Conservation (phyloP, 345 rosid genomes). For the Populus tremula region DNA sequence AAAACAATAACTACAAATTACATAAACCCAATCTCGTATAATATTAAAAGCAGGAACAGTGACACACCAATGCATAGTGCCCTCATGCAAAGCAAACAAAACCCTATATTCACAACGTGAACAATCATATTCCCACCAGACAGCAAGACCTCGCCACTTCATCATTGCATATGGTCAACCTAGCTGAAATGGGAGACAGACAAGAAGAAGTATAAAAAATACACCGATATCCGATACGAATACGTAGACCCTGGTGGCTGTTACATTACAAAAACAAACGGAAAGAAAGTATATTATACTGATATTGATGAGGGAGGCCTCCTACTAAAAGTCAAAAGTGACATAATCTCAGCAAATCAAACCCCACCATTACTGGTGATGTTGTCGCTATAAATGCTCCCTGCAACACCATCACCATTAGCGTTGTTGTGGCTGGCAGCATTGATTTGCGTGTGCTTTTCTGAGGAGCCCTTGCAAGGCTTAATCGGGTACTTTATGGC, state of each 20-base stretch:
- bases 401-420: not conserved
- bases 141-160: no score
- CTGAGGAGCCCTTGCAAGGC: not conserved
- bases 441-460: not conserved
- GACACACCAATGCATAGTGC: not conserved
- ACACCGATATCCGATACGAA: not conserved
- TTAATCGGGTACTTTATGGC: conserved; percentile 35
- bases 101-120: not conserved
- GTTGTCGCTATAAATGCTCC: not conserved
- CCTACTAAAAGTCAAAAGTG: not conserved
- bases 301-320: not conserved
- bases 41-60: no score
- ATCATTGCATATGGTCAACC: no score
- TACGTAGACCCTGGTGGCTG: not conserved
- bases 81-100: not conserved
- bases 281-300: not conserved
- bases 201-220: not conserved
- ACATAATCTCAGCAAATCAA: not conserved
- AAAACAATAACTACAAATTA: no score
- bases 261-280: not conserved
- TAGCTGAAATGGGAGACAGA: not conserved
- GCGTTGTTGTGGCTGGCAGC: not conserved
- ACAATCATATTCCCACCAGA: not conserved
- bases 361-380: not conserved
- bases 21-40: no score